A percentile compares a stretch with the other conserved stretches of the same genome.
These are phyloP conservation scores for Termitomyces sp. DNA, from an alignment of 768 basidiomycete species.

Conservation along the genomic window DNA sequence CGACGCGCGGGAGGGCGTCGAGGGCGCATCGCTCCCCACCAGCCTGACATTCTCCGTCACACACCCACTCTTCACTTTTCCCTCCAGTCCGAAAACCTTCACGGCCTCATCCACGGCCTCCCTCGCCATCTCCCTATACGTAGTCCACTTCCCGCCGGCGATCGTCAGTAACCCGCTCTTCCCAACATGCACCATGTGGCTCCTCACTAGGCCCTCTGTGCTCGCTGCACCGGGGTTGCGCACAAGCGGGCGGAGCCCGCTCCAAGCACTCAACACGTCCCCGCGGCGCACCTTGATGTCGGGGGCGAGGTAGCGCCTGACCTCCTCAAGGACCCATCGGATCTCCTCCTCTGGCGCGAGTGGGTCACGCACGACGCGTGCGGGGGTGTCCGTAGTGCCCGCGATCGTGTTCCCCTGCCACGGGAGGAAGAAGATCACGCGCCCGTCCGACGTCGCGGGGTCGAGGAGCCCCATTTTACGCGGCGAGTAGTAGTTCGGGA, in stretches of 20 bases:
- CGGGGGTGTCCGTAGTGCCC: slow-evolving; percentile 89
- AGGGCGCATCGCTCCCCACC: slow-evolving; percentile 86
- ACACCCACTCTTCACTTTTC: slow-evolving; percentile 51
- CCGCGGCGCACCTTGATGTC: slow-evolving; percentile 93
- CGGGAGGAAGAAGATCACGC: slow-evolving; percentile 98
- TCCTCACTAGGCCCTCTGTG: slow-evolving; percentile 87
- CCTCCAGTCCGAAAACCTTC: slow-evolving; percentile 64
- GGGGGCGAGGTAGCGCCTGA: slow-evolving; percentile 79
- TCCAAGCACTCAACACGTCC: slow-evolving; percentile 95
- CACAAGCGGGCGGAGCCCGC: slow-evolving; percentile 86
- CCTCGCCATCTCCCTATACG: slow-evolving; percentile 93
- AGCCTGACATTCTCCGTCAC: slow-evolving; percentile 78
- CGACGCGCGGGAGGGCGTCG: slow-evolving; percentile 77
- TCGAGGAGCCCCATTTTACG: slow-evolving; percentile 93
- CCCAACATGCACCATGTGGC: slow-evolving; percentile 85
- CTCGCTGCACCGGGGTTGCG: slow-evolving; percentile 42
- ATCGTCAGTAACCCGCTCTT: slow-evolving; percentile 85
- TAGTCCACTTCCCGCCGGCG: slow-evolving; percentile 98
- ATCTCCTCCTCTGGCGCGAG: slow-evolving; percentile 90
- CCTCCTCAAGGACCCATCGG: slow-evolving; percentile 93
- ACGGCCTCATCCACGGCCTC: slow-evolving; percentile 90
- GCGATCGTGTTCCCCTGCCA: slow-evolving; percentile 99
- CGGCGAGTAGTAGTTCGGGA: slow-evolving; percentile 96
- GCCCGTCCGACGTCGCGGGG: slow-evolving; percentile 91
- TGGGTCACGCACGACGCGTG: slow-evolving; percentile 66